Percentiles rank a stretch among this genome's conserved stretches.
These are phyloP conservation scores for Coniferiporia weirii DNA, from an alignment of 1,284 basidiomycete species.

Conservation along the genomic window DNA sequence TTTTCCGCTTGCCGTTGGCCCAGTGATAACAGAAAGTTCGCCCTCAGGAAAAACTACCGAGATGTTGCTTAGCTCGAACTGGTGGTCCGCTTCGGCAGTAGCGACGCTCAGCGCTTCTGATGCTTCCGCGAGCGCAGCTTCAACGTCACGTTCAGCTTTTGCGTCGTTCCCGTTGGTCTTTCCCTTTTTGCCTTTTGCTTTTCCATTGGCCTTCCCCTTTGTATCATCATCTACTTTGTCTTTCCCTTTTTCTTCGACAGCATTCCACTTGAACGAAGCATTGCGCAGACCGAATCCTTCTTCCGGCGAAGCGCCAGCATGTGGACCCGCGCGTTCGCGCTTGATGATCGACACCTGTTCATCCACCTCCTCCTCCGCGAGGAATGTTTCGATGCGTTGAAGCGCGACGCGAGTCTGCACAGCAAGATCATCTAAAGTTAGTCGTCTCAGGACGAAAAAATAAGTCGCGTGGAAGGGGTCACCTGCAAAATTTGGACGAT, in stretches of 20 bases:
- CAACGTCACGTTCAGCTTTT: constrained; percentile 20
- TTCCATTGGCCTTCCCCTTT: constrained; percentile 23
- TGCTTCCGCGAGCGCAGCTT: constrained; percentile 9
- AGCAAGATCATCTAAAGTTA: not conserved
- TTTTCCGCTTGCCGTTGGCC: constrained; percentile 79
- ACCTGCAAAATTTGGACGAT: constrained; percentile 60
- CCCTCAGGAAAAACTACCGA: constrained; percentile 66
- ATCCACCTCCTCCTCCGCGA: constrained; percentile 79
- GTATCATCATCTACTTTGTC: constrained; percentile 17
- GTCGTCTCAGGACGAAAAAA: not conserved
- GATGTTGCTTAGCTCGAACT: constrained; percentile 64
- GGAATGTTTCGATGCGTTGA: constrained; percentile 75
- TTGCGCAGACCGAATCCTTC: constrained; percentile 58
- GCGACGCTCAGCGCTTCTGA: not conserved
- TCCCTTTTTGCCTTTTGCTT: constrained; percentile 22
- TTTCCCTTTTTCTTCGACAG: constrained; percentile 39
- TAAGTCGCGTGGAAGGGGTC: not conserved
- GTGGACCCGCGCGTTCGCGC: constrained; percentile 21
- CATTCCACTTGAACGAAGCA: constrained; percentile 71
- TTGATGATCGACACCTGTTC: constrained; percentile 67
- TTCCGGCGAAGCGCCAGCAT: constrained; percentile 21
- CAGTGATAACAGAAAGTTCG: constrained; percentile 57
- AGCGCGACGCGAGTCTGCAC: constrained; percentile 67
- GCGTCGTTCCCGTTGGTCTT: constrained; percentile 10
- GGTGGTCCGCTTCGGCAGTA: constrained; percentile 29